Percentiles rank a stretch among this genome's conserved stretches.
phyloP scores from a whole-genome alignment of 2,329 filamentous ascomycete genomes.

The Colletotrichum neosansevieriae region DNA sequence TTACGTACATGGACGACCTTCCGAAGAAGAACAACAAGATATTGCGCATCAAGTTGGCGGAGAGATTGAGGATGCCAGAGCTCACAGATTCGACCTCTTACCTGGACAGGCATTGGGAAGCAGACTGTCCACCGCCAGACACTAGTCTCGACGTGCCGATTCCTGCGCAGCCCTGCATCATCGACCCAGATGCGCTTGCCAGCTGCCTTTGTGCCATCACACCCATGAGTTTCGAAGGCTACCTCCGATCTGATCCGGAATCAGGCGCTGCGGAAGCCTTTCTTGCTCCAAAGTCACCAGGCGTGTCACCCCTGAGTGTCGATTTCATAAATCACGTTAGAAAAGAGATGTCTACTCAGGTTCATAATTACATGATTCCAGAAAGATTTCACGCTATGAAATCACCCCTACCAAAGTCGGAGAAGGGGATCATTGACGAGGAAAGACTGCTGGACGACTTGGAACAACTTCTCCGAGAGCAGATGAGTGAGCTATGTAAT shows the following conservation, averaged over 20 bases:
- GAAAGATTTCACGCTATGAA: slow-evolving; percentile 50
- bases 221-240: slow-evolving; percentile 40
- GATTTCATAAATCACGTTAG: slow-evolving; percentile 40
- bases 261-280: slow-evolving; percentile 41
- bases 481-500: slow-evolving; percentile 43
- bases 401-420: slow-evolving; percentile 50
- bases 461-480: slow-evolving; percentile 17
- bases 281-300: slow-evolving; percentile 41
- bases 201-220: slow-evolving; percentile 42
- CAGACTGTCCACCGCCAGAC: slow-evolving; percentile 60
- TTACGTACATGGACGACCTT: slow-evolving; percentile 67
- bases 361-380: slow-evolving; percentile 55
- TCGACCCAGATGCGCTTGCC: slow-evolving; percentile 48
- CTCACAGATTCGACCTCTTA: slow-evolving; percentile 59
- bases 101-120: slow-evolving; percentile 62
- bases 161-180: slow-evolving; percentile 47
- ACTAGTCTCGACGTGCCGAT: slow-evolving; percentile 59
- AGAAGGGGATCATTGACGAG: slow-evolving; percentile 50
- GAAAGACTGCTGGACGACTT: slow-evolving; percentile 51
- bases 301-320: slow-evolving; percentile 4
- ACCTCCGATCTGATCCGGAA: slow-evolving; percentile 25
- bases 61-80: slow-evolving; percentile 59
- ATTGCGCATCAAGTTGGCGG: slow-evolving; percentile 64
- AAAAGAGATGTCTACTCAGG: slow-evolving; percentile 17
- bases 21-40: slow-evolving; percentile 70